These are phyloP conservation scores for Talaromyces nanjingensis DNA, from an alignment of 495 filamentous ascomycete species.

Conservation along the genomic window DNA sequence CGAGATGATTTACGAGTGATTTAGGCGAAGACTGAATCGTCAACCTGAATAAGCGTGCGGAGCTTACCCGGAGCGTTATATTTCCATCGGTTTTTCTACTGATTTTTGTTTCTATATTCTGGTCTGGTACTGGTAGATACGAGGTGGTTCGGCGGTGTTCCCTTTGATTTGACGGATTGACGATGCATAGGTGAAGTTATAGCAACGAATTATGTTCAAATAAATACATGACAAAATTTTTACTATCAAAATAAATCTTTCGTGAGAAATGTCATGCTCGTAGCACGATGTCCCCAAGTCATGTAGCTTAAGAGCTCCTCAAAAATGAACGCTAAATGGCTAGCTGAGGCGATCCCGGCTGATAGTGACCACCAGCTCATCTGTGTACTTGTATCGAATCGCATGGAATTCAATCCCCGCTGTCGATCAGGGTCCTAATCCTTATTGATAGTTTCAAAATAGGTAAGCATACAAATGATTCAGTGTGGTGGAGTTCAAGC, in stretches of 20 bases:
- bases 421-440: too few relatives aligned
- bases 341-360: not conserved
- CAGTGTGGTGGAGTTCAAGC: too few relatives aligned
- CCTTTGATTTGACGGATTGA: not conserved
- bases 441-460: too few relatives aligned
- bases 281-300: not conserved
- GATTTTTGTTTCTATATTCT: not conserved
- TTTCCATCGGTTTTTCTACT: not conserved
- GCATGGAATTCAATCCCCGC: too few relatives aligned
- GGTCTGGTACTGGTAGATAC: not conserved
- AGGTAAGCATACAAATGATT: too few relatives aligned
- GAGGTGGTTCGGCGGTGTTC: not conserved
- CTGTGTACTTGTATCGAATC: too few relatives aligned
- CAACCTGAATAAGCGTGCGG: constrained; percentile 13
- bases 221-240: not conserved
- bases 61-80: constrained; percentile 16
- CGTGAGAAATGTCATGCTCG: not conserved
- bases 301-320: not conserved
- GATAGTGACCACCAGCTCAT: too few relatives aligned
- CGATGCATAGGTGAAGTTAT: not conserved
- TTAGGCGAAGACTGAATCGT: not conserved
- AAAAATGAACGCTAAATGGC: not conserved
- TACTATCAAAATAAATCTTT: not conserved
- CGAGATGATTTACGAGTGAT: constrained; percentile 7
- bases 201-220: not conserved